Evolutionary conservation across 2,329 filamentous ascomycete genomes (phyloP).

Genomic region (Clonostachys sp.): DNA sequence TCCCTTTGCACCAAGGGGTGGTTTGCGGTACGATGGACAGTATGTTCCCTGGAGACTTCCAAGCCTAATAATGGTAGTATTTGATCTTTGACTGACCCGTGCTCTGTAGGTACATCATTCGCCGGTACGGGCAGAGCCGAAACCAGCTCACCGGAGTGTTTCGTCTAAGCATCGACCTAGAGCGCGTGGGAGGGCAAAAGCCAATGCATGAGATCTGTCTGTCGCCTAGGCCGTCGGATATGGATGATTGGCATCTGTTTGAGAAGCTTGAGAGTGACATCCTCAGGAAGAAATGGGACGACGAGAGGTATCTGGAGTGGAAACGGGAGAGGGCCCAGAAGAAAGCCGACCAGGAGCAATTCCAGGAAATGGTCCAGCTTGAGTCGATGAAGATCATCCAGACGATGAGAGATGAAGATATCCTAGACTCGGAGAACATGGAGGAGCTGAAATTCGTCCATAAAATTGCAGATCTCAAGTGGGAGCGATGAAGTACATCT

Average conservation of each 20-base stretch:
- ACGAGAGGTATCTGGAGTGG: constrained; percentile 33
- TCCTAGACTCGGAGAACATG: not conserved
- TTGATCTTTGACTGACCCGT: not conserved
- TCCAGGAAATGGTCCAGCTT: constrained; percentile 16
- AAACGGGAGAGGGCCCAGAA: constrained; percentile 24
- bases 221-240: constrained; percentile 48
- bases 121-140: constrained; percentile 38
- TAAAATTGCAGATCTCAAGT: not conserved
- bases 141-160: constrained; percentile 32
- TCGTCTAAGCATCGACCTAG: constrained; percentile 38
- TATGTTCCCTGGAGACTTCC: constrained; percentile 21
- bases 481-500: not conserved
- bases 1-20: constrained; percentile 42
- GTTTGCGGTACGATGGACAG: constrained; percentile 55
- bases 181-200: constrained; percentile 34
- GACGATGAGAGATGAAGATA: constrained; percentile 10
- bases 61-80: not conserved
- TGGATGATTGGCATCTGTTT: constrained; percentile 52
- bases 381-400: constrained; percentile 4
- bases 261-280: constrained; percentile 38
- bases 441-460: not conserved
- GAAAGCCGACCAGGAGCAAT: constrained; percentile 16
- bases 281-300: constrained; percentile 30
- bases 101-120: constrained; percentile 38
- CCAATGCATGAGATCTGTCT: constrained; percentile 32